These are phyloP conservation scores for Lentinula guzmanii DNA, from an alignment of 768 basidiomycete species.

Conservation along the genomic window DNA sequence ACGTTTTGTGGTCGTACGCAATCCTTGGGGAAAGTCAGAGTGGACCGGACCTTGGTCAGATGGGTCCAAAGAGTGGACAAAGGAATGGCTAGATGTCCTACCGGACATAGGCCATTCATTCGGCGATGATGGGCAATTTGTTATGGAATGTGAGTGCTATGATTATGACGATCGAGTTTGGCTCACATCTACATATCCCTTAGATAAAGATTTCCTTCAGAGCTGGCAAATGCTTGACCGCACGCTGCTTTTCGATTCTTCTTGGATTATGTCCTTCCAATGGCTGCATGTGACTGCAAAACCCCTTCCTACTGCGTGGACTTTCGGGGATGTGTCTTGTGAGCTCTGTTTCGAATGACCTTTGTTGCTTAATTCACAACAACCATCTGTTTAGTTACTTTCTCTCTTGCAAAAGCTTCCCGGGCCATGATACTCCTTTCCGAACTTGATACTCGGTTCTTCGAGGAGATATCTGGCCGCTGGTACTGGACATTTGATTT, in stretches of 20 bases:
- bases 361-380: neutral
- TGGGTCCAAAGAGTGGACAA: constrained; percentile 52
- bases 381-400: constrained; percentile 27
- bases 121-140: constrained; percentile 47
- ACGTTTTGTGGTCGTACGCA: constrained; percentile 41
- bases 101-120: constrained; percentile 38
- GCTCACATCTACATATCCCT: neutral
- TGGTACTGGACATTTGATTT: constrained; percentile 41
- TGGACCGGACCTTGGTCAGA: constrained; percentile 26
- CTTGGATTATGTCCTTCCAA: constrained; percentile 42
- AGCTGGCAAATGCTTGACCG: constrained; percentile 39
- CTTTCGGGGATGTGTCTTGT: constrained; percentile 45
- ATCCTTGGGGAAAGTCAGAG: constrained; percentile 21
- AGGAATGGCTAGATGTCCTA: constrained; percentile 41
- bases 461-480: constrained; percentile 29
- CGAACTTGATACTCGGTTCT: constrained; percentile 40
- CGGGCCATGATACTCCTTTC: constrained; percentile 41
- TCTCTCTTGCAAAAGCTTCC: constrained; percentile 31
- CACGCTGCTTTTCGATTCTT: constrained; percentile 40
- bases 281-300: constrained; percentile 41
- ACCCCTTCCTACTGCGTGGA: constrained; percentile 43
- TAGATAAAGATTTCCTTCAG: constrained; percentile 41
- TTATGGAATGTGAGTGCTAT: constrained; percentile 42
- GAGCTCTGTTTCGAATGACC: neutral
- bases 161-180: neutral